phyloP scores from a whole-genome alignment of 768 basidiomycete genomes.

The Amylocystis lapponica region DNA sequence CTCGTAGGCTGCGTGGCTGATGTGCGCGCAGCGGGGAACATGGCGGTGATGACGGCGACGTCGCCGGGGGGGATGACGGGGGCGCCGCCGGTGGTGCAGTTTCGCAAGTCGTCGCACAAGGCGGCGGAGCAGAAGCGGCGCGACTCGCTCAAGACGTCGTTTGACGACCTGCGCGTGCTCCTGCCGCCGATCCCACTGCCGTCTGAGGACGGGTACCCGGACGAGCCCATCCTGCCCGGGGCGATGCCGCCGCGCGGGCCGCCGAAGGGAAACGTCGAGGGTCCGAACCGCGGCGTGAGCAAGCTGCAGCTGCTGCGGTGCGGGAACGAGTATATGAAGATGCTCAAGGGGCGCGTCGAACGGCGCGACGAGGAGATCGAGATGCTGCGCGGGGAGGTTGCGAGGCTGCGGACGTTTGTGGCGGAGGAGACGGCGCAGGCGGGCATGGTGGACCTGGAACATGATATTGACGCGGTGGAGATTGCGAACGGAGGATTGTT shows the following conservation, averaged over 20 bases:
- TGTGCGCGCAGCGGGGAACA: slow-evolving; percentile 27
- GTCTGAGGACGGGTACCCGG: slow-evolving; percentile 61
- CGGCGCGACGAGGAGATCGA: slow-evolving; percentile 76
- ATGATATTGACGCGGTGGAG: slow-evolving; percentile 56
- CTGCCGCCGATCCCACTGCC: slow-evolving; percentile 87
- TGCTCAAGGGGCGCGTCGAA: slow-evolving; percentile 71
- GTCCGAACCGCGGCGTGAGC: slow-evolving; percentile 93
- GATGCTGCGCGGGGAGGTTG: slow-evolving; percentile 60
- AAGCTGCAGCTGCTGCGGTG: slow-evolving; percentile 89
- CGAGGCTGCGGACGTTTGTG: slow-evolving; percentile 40
- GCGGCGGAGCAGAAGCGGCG: slow-evolving; percentile 96
- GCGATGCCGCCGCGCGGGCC: slow-evolving; percentile 87
- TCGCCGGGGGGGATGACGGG: slow-evolving; percentile 14
- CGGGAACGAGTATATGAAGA: slow-evolving; percentile 82
- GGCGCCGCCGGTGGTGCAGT: slow-evolving; percentile 32
- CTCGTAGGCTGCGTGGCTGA: neutral
- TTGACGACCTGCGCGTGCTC: slow-evolving; percentile 74
- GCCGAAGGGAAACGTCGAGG: slow-evolving; percentile 77
- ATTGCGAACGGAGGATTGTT: slow-evolving; percentile 17
- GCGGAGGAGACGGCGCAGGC: slow-evolving; percentile 29
- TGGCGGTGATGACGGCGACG: slow-evolving; percentile 20
- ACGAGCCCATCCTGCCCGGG: slow-evolving; percentile 78
- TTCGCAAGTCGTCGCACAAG: slow-evolving; percentile 84
- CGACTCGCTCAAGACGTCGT: slow-evolving; percentile 93
- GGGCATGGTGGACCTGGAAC: slow-evolving; percentile 44